Base-by-base conservation (phyloP, 345 rosid species). In the Eutrema heterophyllum region DNA sequence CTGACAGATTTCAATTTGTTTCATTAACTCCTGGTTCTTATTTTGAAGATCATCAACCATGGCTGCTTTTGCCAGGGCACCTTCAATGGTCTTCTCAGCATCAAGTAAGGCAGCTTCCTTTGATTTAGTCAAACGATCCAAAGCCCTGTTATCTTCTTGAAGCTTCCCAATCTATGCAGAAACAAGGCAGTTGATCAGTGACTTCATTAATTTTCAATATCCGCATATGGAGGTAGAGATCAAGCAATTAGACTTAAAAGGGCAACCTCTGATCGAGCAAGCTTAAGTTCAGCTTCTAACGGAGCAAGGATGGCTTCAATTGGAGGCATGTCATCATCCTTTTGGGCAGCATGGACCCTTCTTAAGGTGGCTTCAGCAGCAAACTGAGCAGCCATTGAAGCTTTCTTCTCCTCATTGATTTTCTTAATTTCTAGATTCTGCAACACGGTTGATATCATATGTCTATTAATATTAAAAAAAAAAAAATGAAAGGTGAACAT, bases 371-470 rank as follows among this genome's bases (percentile, higher is more conserved):
- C 99, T 86, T 96, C 99, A 74, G 99, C 99, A 45, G 99, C 98
- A 92, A 96, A 96, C 83, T 96, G 99, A 78, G 99, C 99, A 78
- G 99, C 98, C 99, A 92, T 90, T 52, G 98, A 92, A 27, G 99
- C 95, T 82, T 86, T 92, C 87, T 92, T 96, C 78, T 96, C 99
- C 84, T 96, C 99, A 70, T 92, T 96, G 76, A 92, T 87, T 81
- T 90, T 96, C 88, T 92, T 92, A 73, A 96, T 89, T 82, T 96
- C 99, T 78, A 96, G 90, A 85, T 92, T 96, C 98, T 96, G 91
- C 77, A 70, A 44, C 53, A 14, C 11, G 0, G 3, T 30, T 76
- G 6, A 27, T 63, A 70, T 29, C 70, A 68, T 3, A 48, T 9
- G 9, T 51, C 15, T 51, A 51, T 54, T 48, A 57, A 39, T 48